Evolutionary conservation across 768 basidiomycete genomes (phyloP), one percentile per base, ranked within the genome.

Genomic region (Kockovaella imperatae): DNA sequence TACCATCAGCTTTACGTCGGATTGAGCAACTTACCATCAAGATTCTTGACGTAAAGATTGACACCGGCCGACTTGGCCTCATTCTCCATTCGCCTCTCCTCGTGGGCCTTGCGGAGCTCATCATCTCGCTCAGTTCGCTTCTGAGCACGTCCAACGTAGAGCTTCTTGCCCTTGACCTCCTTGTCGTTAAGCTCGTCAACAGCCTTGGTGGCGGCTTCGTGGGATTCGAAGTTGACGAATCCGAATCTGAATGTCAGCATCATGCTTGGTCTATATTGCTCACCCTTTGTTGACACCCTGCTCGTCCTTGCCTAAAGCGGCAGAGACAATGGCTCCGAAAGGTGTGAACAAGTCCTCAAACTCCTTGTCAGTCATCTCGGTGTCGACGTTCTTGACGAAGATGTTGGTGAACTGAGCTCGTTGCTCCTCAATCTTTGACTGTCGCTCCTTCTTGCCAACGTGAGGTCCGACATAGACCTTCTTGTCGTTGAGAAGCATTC

Each of bases 31-130:
- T 64, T 59, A 72, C 96, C 93, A 74, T 96, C 93, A 72, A 99
- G 75, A 76, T 99, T 99, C 81, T 97, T 99, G 82, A 97, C 83
- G 77, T 97, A 99, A 49, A 99, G 78, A 77, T 99, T 99, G 73
- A 96, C 91, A 49, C 95, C 95, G 62, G 95, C 90, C 66, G 88
- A 95, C 75, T 99, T 99, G 83, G 83, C 86, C 65, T 91, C 74
- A 74, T 91, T 90, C 80, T 99, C 95, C 80, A 89, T 80, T 76
- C 90, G 89, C 42, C 89, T 87, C 67, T 84, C 83, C 75, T 99
- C 93, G 73, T 96, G 95, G 2, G 83, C 84, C 71, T 79, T 80
- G 70, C 88, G 84, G 42, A 99, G 75, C 74, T 97, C 93, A 62
- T 96, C 89, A 75, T 99, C 91, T 42, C 95, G 89, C 76, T 99